Evolutionary conservation across 2,329 filamentous ascomycete genomes (phyloP).

Genomic region (Aspergillus pseudotamarii): DNA sequence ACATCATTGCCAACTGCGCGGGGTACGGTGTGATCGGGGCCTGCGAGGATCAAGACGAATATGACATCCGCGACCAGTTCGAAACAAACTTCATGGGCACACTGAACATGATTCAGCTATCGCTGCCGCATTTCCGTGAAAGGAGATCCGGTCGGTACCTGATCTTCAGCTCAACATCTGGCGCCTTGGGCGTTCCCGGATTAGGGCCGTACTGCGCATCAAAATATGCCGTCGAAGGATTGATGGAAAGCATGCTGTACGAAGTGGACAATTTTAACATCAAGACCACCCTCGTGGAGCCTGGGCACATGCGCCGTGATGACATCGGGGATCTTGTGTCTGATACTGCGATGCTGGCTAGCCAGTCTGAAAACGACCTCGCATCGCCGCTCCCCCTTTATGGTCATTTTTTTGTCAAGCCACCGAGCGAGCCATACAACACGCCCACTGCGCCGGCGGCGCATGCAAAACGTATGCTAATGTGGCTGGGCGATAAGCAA

Average conservation of each 20-base stretch:
- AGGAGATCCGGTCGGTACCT: conserved; percentile 79
- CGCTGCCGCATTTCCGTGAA: conserved; percentile 81
- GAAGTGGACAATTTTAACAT: conserved; percentile 91
- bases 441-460: conserved; percentile 77
- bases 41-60: conserved; percentile 95
- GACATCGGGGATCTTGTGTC: conserved; percentile 55
- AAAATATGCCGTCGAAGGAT: conserved; percentile 93
- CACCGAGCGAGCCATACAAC: conserved; percentile 78
- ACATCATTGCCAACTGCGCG: conserved; percentile 90
- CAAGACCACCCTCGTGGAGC: conserved; percentile 90
- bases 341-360: conserved; percentile 25
- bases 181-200: conserved; percentile 89
- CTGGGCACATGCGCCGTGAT: conserved; percentile 83
- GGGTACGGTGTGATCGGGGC: conserved; percentile 94
- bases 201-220: conserved; percentile 94
- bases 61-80: conserved; percentile 93
- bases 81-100: conserved; percentile 98
- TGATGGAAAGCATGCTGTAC: conserved; percentile 96
- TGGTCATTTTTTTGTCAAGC: conserved; percentile 90
- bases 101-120: conserved; percentile 86
- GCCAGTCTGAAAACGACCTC: conserved; percentile 33
- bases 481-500: conserved; percentile 91
- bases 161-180: conserved; percentile 91
- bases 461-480: conserved; percentile 87
- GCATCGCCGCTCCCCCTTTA: conserved; percentile 71